Evolutionary conservation across 306 rosid species (phyloP).

Genomic region (Castanea mollissima): DNA sequence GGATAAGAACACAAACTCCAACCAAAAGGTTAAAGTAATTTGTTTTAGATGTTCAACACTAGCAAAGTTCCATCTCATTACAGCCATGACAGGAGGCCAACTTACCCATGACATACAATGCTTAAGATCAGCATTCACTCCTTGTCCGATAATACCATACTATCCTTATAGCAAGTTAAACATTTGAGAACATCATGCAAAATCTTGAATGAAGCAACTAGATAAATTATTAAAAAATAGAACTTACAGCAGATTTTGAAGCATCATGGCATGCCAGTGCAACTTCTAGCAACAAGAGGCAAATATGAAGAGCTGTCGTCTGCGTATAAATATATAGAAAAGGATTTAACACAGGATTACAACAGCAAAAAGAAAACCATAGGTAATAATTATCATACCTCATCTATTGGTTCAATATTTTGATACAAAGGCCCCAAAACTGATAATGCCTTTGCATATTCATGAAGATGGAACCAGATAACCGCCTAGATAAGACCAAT

Average conservation of each 20-base stretch:
- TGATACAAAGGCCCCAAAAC: conserved; percentile 90
- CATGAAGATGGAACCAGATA: conserved; percentile 92
- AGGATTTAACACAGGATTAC: conserved; percentile 26
- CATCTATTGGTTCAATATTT: conserved; percentile 87
- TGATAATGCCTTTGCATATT: conserved; percentile 71
- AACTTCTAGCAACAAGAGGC: conserved; percentile 94
- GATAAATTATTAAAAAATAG: conserved; percentile 16
- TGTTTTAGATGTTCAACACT: not conserved
- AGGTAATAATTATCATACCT: conserved; percentile 52
- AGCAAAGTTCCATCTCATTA: not conserved
- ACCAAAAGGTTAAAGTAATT: not conserved
- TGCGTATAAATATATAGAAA: conserved; percentile 37
- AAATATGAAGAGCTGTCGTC: conserved; percentile 86
- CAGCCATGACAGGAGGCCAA: not conserved
- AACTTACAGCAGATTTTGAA: conserved; percentile 92
- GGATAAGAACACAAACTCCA: not conserved
- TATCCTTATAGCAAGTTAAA: not conserved
- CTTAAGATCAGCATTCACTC: not conserved
- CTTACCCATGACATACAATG: not conserved
- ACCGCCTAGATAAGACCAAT: conserved; percentile 54
- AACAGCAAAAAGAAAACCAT: conserved; percentile 14
- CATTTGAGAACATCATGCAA: not conserved
- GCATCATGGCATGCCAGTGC: conserved; percentile 92
- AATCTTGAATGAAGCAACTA: conserved; percentile 15
- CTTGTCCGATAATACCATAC: not conserved